Conservation (phyloP, 495 filamentous ascomycete genomes). For the Bathelium albidoporum region DNA sequence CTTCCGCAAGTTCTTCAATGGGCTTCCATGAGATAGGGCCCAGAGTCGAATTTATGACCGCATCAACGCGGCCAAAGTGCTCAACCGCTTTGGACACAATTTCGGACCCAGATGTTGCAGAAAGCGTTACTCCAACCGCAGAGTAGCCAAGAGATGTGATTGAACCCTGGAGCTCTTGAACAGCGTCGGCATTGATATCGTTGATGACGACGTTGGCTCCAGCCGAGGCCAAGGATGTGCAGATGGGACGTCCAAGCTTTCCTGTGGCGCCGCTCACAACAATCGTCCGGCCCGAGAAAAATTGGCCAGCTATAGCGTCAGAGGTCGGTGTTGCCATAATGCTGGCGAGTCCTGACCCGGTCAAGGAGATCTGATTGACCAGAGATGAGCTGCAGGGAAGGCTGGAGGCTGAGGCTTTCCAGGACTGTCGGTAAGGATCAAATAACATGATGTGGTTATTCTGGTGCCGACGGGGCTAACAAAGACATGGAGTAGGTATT, state of each 20-base stretch:
- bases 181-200: constrained; percentile 30
- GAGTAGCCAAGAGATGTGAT: neutral
- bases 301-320: neutral
- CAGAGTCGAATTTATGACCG: neutral
- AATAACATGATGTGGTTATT: too few species aligned
- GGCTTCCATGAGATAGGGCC: neutral
- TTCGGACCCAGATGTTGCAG: neutral
- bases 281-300: constrained; percentile 19
- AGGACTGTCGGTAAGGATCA: too few species aligned
- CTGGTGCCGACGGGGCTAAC: too few species aligned
- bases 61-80: neutral
- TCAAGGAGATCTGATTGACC: too few species aligned
- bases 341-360: too few species aligned
- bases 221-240: constrained; percentile 29
- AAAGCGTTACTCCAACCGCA: neutral
- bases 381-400: too few species aligned
- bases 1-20: neutral
- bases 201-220: constrained; percentile 37
- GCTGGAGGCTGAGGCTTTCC: too few species aligned
- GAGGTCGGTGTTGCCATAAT: constrained; percentile 9
- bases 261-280: constrained; percentile 37
- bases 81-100: neutral
- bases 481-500: too few species aligned
- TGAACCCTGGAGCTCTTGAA: neutral
- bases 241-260: constrained; percentile 36